Conservation (phyloP, 257 asterid species). For the Ligustrum vulgare region DNA sequence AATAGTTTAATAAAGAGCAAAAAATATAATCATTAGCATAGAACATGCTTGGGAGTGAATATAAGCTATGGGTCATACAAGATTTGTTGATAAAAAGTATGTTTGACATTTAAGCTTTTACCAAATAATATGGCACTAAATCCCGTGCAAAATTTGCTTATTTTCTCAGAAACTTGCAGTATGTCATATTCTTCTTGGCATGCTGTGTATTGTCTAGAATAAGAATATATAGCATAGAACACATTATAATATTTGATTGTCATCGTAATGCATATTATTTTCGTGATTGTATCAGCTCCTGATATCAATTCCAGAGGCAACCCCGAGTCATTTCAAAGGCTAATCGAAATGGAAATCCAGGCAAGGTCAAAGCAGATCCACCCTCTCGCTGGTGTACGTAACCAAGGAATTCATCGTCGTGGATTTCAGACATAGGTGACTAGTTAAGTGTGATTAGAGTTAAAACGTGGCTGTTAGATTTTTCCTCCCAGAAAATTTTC, state of each 20-base stretch:
- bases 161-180: not conserved
- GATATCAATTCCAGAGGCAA: constrained; percentile 35
- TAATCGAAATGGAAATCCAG: constrained; percentile 71
- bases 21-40: not conserved
- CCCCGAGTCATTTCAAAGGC: constrained; percentile 74
- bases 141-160: not conserved
- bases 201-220: not conserved
- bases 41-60: not conserved
- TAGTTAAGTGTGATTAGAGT: constrained; percentile 13
- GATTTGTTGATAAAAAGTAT: too few species aligned
- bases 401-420: constrained; percentile 58
- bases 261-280: not conserved
- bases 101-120: too few species aligned
- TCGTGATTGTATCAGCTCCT: constrained; percentile 25
- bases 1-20: not conserved
- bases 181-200: not conserved
- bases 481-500: not conserved
- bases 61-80: too few species aligned
- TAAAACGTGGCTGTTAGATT: constrained; percentile 16
- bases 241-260: not conserved
- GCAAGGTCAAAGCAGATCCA: constrained; percentile 66
- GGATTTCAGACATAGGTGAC: constrained; percentile 61
- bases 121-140: too few species aligned
- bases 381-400: constrained; percentile 46
- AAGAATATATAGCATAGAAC: not conserved